phyloP scores from a whole-genome alignment of 768 basidiomycete genomes.

The Lyophyllum decastes region DNA sequence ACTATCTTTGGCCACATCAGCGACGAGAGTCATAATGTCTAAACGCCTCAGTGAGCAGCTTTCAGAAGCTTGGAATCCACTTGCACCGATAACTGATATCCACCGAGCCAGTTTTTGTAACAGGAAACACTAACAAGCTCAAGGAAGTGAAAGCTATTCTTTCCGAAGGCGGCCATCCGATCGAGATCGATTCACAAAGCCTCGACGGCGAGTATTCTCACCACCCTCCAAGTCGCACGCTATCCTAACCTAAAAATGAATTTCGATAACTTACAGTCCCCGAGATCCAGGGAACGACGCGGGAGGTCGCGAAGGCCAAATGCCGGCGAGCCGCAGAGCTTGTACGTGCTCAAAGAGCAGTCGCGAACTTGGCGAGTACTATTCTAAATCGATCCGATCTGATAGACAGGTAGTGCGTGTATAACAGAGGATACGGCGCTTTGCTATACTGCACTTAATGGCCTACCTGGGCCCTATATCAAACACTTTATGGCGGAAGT shows the following conservation, averaged over 20 bases:
- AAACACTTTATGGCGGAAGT: conserved; percentile 85
- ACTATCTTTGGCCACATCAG: background rate
- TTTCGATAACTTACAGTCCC: conserved; percentile 59
- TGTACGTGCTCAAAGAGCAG: conserved; percentile 36
- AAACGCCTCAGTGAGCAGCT: conserved; percentile 19
- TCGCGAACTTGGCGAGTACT: background rate
- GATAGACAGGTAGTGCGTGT: conserved; percentile 47
- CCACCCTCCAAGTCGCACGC: background rate
- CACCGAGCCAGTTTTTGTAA: conserved; percentile 75
- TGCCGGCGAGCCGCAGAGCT: conserved; percentile 83
- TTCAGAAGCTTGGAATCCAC: background rate
- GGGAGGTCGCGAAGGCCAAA: conserved; percentile 88
- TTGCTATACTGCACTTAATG: conserved; percentile 85
- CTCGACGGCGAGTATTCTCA: conserved; percentile 67
- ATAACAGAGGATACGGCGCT: conserved; percentile 94
- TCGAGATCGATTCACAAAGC: conserved; percentile 76
- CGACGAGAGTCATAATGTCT: conserved; percentile 9
- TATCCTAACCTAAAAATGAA: background rate
- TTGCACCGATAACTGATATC: background rate
- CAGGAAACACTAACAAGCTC: conserved; percentile 92
- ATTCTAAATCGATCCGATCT: background rate
- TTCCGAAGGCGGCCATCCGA: conserved; percentile 55
- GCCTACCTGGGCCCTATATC: conserved; percentile 96
- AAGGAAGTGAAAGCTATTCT: conserved; percentile 87
- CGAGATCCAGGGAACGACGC: conserved; percentile 91